Percentiles rank a stretch among this genome's conserved stretches.
Evolutionary conservation across 1,284 basidiomycete species (phyloP).

Genomic region (Ganoderma multipileum): DNA sequence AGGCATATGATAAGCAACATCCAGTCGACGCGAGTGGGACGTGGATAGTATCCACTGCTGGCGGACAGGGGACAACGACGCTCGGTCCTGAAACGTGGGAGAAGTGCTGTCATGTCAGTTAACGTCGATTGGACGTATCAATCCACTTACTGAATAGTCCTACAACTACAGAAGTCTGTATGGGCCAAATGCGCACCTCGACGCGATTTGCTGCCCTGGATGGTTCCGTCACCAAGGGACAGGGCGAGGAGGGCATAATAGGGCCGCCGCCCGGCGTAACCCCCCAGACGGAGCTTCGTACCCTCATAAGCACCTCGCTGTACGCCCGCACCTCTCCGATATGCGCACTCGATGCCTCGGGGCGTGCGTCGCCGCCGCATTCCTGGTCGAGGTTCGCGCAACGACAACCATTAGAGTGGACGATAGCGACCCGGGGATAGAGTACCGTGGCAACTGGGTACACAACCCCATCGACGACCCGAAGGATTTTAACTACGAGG

Average conservation of each 20-base stretch:
- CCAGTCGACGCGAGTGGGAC: no score
- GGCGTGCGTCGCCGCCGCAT: background rate
- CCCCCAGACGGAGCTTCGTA: background rate
- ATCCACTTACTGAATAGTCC: background rate
- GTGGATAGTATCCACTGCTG: background rate
- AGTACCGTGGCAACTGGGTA: constrained; percentile 7
- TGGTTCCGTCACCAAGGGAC: background rate
- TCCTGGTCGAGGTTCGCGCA: background rate
- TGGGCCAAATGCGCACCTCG: background rate
- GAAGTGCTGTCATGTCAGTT: background rate
- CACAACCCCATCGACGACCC: background rate
- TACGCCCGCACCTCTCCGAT: background rate
- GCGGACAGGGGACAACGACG: background rate
- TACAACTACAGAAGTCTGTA: background rate
- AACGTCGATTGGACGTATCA: background rate
- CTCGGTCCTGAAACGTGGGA: background rate
- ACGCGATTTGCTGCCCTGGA: background rate
- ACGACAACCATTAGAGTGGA: background rate
- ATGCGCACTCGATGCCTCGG: background rate
- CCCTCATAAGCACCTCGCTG: background rate
- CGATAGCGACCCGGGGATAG: background rate
- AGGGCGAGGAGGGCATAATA: background rate
- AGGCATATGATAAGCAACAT: no score
- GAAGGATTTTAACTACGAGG: constrained; percentile 2
- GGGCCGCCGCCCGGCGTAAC: background rate